Percentiles rank a stretch among this genome's conserved stretches.
These are phyloP conservation scores for Ogataea nonfermentans DNA, from an alignment of 805 yeast species.

Conservation along the genomic window DNA sequence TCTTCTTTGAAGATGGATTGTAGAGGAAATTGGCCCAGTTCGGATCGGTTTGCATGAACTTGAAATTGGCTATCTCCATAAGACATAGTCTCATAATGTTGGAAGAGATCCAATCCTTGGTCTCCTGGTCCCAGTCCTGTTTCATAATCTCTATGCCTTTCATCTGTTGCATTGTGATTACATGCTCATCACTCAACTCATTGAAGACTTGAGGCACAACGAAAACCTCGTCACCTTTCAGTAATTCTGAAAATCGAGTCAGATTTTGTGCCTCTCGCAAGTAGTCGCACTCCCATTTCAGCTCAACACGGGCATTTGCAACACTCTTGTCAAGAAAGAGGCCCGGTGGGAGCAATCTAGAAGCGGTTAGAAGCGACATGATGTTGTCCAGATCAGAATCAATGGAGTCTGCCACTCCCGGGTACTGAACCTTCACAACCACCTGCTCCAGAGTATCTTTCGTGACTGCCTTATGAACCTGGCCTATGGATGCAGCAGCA, in stretches of 20 bases:
- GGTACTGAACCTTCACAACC: conserved; percentile 95
- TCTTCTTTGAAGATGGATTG: conserved; percentile 63
- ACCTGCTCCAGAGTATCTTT: conserved; percentile 61
- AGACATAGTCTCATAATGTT: conserved; percentile 85
- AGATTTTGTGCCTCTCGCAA: conserved; percentile 81
- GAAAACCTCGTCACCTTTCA: conserved; percentile 62
- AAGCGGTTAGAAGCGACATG: conserved; percentile 78
- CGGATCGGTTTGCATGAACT: conserved; percentile 98
- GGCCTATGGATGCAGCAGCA: conserved; percentile 98
- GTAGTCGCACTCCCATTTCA: conserved; percentile 98
- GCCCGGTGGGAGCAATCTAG: conserved; percentile 85
- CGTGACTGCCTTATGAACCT: conserved; percentile 83
- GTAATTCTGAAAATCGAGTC: conserved; percentile 60
- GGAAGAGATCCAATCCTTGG: conserved; percentile 77
- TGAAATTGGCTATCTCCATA: conserved; percentile 77
- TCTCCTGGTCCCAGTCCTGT: conserved; percentile 70
- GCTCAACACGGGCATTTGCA: conserved; percentile 87
- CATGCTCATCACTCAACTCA: conserved; percentile 74
- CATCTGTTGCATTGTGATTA: conserved; percentile 87
- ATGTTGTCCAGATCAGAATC: conserved; percentile 92
- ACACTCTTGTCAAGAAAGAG: conserved; percentile 87
- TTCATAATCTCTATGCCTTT: conserved; percentile 79
- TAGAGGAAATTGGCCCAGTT: conserved; percentile 98
- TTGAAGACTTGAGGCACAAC: conserved; percentile 79
- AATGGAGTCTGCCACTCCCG: conserved; percentile 91